Base-by-base conservation (phyloP, 2,329 filamentous ascomycete species). In the Rasamsonia emersonii region DNA sequence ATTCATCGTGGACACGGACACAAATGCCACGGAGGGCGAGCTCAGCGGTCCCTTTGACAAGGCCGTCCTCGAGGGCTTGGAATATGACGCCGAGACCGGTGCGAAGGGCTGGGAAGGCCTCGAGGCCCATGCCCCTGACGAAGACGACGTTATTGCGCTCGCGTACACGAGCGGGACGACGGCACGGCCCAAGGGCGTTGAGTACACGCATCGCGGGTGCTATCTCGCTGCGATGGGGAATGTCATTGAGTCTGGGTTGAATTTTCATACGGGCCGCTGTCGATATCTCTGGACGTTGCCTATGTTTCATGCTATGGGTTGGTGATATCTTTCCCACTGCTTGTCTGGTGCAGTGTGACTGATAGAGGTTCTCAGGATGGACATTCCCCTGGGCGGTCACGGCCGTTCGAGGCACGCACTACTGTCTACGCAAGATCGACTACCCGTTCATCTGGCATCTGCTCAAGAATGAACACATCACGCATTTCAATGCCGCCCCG, bases 81-180 rank as follows among this genome's bases (percentile, higher is more conserved):
- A 70, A 23, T 71, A 82, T 54, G 91, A 96, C 54, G 54, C 54
- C 2, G 63, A 72, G n/a, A 71, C 65, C 4, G 84, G 82, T 2
- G 55, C 51, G 17, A 71, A 73, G 29, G 86, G 84, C 14, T 98
- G 91, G 89, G 70, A 68, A 9, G 83, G 75, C 1, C 70, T 96
- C 15, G 71, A 83, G 40, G 70, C 75, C 2, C 79, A 86, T 43
- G 73, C 73, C 3, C 64, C 69, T 1, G 71, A 86, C 46, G 91
- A 98, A 55, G 81, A 94, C 44, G 77, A 77, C 38, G 72, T 85
- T 45, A 72, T 96, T 39, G 86, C 88, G 3, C 76, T 98, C 34
- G 85, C 89, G 1, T 96, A 96, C 56, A 98, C 91, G 0, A 91
- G 82, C 17, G 89, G 89, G 3, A 96, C 91, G 1, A 96, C 91